Evolutionary conservation across 148 eudicot species (phyloP).

Genomic region (Vaccinium vitisidaea): DNA sequence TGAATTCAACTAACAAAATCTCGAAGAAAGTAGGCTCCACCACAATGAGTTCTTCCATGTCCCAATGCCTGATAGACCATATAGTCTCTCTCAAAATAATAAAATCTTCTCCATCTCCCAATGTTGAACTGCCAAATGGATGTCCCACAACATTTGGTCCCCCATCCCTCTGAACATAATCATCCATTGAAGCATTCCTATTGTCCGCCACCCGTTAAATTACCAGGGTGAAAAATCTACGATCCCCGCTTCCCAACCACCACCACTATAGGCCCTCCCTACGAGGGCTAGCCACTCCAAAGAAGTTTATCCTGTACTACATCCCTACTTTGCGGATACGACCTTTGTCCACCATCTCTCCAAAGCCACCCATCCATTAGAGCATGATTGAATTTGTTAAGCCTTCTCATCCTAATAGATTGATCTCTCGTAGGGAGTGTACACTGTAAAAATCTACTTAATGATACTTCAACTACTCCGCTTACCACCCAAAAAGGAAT

Average conservation of each 20-base stretch:
- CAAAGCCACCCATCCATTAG: neutral
- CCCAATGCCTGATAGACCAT: neutral
- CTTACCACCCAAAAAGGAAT: neutral
- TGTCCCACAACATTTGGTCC: neutral
- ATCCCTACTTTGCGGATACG: neutral
- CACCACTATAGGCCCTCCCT: neutral
- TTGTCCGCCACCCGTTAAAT: neutral
- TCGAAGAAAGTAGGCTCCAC: neutral
- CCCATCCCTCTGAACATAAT: neutral
- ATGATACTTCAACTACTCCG: neutral
- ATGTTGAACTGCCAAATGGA: neutral
- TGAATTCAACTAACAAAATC: neutral
- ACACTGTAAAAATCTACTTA: neutral
- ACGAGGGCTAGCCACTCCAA: neutral
- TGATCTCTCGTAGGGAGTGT: neutral
- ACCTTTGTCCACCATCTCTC: neutral
- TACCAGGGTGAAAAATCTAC: neutral
- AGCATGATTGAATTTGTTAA: neutral
- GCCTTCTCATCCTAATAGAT: neutral
- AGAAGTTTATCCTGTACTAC: neutral
- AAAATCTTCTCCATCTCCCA: neutral
- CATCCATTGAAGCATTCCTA: neutral
- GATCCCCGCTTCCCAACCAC: neutral
- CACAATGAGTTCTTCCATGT: neutral
- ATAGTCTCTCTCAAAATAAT: neutral